A percentile compares a stretch with the other conserved stretches of the same genome.
Conservation (phyloP, 2,329 filamentous ascomycete genomes). For the Penicillium sp. region DNA sequence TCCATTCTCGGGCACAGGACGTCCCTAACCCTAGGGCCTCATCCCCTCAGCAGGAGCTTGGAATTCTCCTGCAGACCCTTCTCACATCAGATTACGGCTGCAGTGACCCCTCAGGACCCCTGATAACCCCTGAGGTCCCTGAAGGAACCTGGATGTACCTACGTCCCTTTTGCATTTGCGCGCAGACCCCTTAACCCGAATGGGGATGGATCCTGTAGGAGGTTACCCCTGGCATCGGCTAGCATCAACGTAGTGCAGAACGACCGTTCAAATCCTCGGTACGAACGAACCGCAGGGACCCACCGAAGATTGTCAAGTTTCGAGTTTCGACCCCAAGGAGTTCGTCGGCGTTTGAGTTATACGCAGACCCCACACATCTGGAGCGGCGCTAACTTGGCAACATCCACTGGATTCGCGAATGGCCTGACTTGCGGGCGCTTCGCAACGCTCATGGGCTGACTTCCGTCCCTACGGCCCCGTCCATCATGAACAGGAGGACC, state of each 20-base stretch:
- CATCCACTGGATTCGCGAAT: neutral
- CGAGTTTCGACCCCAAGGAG: constrained; percentile 12
- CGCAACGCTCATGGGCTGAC: neutral
- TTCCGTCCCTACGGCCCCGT: neutral
- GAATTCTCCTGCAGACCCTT: neutral
- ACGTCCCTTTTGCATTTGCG: neutral
- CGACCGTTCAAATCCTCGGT: neutral
- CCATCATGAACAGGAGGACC: neutral
- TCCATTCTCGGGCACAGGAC: neutral
- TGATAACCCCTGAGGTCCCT: neutral
- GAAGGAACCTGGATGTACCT: neutral
- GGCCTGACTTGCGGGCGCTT: neutral
- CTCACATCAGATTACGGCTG: neutral
- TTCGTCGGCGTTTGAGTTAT: constrained; percentile 35
- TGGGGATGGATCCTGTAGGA: neutral
- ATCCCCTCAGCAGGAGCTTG: neutral
- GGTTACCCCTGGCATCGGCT: constrained; percentile 1
- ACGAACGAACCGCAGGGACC: constrained; percentile 1
- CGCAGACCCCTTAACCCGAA: neutral
- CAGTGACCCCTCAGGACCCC: neutral
- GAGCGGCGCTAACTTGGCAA: constrained; percentile 28
- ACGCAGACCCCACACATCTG: constrained; percentile 25
- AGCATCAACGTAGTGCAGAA: neutral
- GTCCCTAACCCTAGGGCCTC: neutral
- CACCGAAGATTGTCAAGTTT: constrained; percentile 1